Conservation (phyloP, 306 rosid genomes). For the Alnus glutinosa region DNA sequence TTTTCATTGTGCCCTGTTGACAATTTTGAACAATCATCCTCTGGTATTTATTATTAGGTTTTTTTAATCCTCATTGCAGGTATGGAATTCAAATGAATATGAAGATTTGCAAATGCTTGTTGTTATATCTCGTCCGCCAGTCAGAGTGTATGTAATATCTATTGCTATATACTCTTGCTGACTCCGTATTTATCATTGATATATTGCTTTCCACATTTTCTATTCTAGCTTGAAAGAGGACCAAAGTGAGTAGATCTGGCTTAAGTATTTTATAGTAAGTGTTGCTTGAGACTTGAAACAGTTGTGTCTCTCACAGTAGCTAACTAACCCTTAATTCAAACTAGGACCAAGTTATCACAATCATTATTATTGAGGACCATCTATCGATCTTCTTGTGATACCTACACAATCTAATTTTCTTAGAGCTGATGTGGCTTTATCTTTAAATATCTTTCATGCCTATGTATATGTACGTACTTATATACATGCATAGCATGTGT, state of each 20-base stretch:
- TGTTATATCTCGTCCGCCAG: conserved; percentile 81
- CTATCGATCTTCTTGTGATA: not conserved
- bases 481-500: not conserved
- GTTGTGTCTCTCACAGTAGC: not conserved
- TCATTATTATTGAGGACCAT: not conserved
- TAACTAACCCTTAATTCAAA: not conserved
- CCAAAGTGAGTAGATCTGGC: conserved; percentile 3
- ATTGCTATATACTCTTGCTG: conserved; percentile 25
- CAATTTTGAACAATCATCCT: conserved; percentile 6
- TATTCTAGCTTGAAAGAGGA: not conserved
- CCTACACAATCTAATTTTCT: not conserved
- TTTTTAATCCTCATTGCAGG: conserved; percentile 47
- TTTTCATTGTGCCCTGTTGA: not conserved
- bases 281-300: not conserved
- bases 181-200: conserved; percentile 4
- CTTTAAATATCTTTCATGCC: not conserved
- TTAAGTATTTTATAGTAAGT: not conserved
- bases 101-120: conserved; percentile 86
- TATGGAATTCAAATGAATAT: conserved; percentile 68
- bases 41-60: conserved; percentile 15
- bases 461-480: not conserved
- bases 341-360: not conserved
- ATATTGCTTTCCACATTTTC: not conserved
- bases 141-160: conserved; percentile 70
- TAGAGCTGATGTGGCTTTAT: not conserved